A percentile compares a stretch with the other conserved stretches of the same genome.
Evolutionary conservation across 176 grass and related monocot genomes (phyloP).

Genomic region (Eleusine indica): DNA sequence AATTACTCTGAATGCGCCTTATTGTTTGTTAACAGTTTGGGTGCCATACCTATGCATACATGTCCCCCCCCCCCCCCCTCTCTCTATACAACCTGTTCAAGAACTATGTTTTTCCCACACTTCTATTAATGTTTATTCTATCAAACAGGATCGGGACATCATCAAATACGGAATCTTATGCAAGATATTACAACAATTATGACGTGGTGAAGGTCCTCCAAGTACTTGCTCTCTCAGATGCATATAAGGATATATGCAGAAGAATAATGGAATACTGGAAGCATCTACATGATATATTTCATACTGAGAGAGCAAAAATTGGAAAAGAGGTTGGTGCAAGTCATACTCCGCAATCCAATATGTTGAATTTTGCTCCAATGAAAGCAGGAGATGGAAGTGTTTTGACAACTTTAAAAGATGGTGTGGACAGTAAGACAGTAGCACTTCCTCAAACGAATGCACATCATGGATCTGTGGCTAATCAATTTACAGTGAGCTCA

Average conservation of each 20-base stretch:
- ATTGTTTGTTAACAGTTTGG: neutral
- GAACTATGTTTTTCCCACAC: constrained; percentile 1
- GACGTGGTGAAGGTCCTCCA: constrained; percentile 75
- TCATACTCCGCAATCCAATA: constrained; percentile 36
- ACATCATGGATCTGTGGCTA: constrained; percentile 20
- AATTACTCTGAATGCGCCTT: neutral
- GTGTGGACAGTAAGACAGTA: constrained; percentile 34
- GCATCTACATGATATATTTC: constrained; percentile 46
- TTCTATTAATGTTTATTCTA: constrained; percentile 25
- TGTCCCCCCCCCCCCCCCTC: neutral
- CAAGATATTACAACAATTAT: constrained; percentile 80
- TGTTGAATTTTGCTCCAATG: constrained; percentile 35
- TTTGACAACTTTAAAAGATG: constrained; percentile 31
- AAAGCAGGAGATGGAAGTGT: constrained; percentile 32
- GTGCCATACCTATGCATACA: neutral
- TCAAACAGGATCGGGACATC: constrained; percentile 64
- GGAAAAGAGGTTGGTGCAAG: constrained; percentile 43
- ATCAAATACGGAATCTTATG: constrained; percentile 52
- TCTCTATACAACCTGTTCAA: neutral
- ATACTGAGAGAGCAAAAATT: constrained; percentile 41
- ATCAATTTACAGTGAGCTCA: constrained; percentile 35
- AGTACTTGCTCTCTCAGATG: constrained; percentile 50
- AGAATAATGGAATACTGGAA: constrained; percentile 75
- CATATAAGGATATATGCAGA: constrained; percentile 69
- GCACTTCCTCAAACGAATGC: constrained; percentile 42